These are phyloP conservation scores for Keithomyces neogunnii DNA, from an alignment of 2,329 filamentous ascomycete genomes.

Conservation along the genomic window DNA sequence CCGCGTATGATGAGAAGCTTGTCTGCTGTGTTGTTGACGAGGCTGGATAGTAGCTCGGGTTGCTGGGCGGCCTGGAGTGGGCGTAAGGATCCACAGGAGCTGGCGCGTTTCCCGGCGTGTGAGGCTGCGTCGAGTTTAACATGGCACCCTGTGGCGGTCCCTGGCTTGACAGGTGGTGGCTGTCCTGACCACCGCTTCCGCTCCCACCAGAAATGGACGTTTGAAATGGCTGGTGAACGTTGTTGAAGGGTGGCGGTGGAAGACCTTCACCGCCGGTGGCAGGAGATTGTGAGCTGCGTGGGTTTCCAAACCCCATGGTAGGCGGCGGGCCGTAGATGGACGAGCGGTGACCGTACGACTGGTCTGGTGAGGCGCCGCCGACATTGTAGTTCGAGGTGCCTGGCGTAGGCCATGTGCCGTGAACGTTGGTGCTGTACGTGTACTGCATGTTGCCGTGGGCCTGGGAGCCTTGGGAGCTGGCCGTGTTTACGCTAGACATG, in stretches of 20 bases:
- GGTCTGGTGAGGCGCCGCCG: slow-evolving; percentile 31
- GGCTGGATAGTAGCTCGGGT: slow-evolving; percentile 53
- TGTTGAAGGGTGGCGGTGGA: slow-evolving; percentile 59
- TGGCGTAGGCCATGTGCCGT: slow-evolving; percentile 51
- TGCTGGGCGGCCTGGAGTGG: slow-evolving; percentile 42
- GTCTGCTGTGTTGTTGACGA: slow-evolving; percentile 38
- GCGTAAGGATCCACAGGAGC: slow-evolving; percentile 51
- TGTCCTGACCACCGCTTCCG: slow-evolving; percentile 30
- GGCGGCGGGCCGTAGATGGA: slow-evolving; percentile 41
- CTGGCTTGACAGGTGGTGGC: slow-evolving; percentile 21
- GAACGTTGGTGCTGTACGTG: slow-evolving; percentile 44
- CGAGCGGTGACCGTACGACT: slow-evolving; percentile 18
- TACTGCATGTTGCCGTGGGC: slow-evolving; percentile 36
- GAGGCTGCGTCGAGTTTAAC: slow-evolving; percentile 31
- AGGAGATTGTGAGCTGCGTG: slow-evolving; percentile 35
- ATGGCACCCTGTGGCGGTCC: slow-evolving; percentile 15
- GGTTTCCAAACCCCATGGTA: slow-evolving; percentile 30
- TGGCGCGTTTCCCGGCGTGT: slow-evolving; percentile 41
- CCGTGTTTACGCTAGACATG: slow-evolving; percentile 52
- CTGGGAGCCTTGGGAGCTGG: slow-evolving; percentile 50
- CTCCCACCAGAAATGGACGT: slow-evolving; percentile 44
- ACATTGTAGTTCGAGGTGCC: slow-evolving; percentile 42
- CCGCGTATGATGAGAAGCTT: slow-evolving; percentile 34
- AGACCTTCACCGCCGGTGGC: slow-evolving; percentile 50
- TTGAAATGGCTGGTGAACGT: slow-evolving; percentile 57